These are phyloP conservation scores for Delphinella strobiligena DNA, from an alignment of 2,329 filamentous ascomycete genomes.

Conservation along the genomic window DNA sequence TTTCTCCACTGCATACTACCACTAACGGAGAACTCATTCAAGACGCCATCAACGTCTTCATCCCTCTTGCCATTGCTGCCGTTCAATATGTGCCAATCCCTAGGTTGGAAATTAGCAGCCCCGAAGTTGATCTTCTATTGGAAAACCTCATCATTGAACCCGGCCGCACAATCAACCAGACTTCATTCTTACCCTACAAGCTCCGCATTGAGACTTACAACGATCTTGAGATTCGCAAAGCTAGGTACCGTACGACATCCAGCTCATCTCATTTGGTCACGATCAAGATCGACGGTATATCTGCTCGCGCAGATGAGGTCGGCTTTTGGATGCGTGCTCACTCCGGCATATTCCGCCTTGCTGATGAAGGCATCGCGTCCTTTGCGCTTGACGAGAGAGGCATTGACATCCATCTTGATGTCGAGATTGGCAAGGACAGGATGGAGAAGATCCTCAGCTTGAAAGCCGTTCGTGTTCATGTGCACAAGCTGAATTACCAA, in stretches of 20 bases:
- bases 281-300: conserved; percentile 70
- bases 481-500: conserved; percentile 77
- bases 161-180: conserved; percentile 68
- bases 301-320: conserved; percentile 71
- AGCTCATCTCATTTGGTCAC: conserved; percentile 54
- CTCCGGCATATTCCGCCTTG: conserved; percentile 59
- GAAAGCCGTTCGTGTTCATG: conserved; percentile 61
- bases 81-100: conserved; percentile 86
- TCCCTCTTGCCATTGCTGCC: conserved; percentile 62
- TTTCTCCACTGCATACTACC: conserved; percentile 53
- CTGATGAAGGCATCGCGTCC: conserved; percentile 73
- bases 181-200: conserved; percentile 79
- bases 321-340: conserved; percentile 83
- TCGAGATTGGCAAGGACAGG: conserved; percentile 67
- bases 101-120: conserved; percentile 74
- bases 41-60: conserved; percentile 68
- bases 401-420: conserved; percentile 72
- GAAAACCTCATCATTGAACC: conserved; percentile 89
- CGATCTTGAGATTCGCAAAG: conserved; percentile 74
- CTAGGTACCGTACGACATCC: conserved; percentile 58
- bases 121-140: conserved; percentile 70
- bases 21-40: conserved; percentile 60
- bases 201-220: conserved; percentile 75
- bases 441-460: conserved; percentile 74
- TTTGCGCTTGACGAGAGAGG: conserved; percentile 79